phyloP scores from a whole-genome alignment of 495 filamentous ascomycete genomes.

The Tuber brumale region DNA sequence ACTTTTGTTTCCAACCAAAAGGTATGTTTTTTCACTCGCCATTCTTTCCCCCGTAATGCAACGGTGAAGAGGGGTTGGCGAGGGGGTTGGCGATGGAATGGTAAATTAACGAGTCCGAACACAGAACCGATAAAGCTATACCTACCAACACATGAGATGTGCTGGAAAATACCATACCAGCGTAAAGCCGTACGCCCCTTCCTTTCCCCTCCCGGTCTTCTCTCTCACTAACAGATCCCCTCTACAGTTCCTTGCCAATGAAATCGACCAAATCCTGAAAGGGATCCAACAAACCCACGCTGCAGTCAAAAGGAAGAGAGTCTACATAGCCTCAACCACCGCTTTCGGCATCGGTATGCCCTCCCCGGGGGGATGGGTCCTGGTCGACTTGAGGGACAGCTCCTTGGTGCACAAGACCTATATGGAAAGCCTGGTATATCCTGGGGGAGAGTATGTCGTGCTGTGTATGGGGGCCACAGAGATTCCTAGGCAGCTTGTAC shows the following conservation, averaged over 20 bases:
- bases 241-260: background rate
- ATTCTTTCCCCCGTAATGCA: background rate
- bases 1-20: background rate
- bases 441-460: background rate
- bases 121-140: background rate
- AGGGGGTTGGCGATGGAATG: background rate
- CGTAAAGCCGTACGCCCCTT: background rate
- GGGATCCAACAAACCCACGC: background rate
- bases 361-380: background rate
- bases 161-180: background rate
- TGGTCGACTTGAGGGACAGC: background rate
- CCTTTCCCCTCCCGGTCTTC: background rate
- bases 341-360: background rate
- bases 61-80: background rate
- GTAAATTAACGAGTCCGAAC: background rate
- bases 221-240: background rate
- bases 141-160: background rate
- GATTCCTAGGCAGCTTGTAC: background rate
- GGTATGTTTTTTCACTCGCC: background rate
- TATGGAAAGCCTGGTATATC: background rate
- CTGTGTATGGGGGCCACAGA: background rate
- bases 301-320: background rate
- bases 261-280: background rate
- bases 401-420: background rate
- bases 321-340: background rate